A percentile compares a stretch with the other conserved stretches of the same genome.
Conservation (phyloP, 305 asterid species). For the Euphrasia arctica region DNA sequence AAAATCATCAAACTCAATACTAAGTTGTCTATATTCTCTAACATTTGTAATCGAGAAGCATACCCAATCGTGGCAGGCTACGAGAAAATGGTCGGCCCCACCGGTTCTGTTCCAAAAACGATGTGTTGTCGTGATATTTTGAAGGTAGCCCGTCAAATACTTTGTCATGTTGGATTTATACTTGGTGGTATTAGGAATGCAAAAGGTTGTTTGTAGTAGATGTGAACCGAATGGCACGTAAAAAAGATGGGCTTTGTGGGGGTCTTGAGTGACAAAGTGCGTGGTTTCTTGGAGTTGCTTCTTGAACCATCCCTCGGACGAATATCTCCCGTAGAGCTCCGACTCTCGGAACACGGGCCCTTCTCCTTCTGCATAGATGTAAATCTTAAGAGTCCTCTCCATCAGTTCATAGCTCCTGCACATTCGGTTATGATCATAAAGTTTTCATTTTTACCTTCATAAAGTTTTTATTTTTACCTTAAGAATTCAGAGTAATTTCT, state of each 20-base stretch:
- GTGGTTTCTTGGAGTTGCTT: conserved; percentile 45
- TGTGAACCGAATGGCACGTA: conserved; percentile 74
- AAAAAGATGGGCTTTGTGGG: conserved; percentile 57
- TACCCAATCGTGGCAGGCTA: conserved; percentile 92
- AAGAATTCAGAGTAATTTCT: conserved; percentile 35
- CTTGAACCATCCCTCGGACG: too few species aligned
- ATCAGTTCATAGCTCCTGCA: conserved; percentile 73
- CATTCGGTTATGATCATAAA: neutral
- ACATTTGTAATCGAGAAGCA: neutral
- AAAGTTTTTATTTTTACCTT: conserved; percentile 6
- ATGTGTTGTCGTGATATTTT: conserved; percentile 41
- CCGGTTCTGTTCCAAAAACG: conserved; percentile 59
- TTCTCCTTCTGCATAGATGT: conserved; percentile 5
- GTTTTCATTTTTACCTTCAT: neutral
- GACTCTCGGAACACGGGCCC: too few species aligned
- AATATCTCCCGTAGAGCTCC: too few species aligned
- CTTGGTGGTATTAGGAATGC: conserved; percentile 49
- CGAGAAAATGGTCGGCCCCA: conserved; percentile 76
- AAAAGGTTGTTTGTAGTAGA: conserved; percentile 39
- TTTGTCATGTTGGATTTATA: conserved; percentile 40
- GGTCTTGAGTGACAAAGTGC: conserved; percentile 44
- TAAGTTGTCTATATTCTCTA: too few species aligned
- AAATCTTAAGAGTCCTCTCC: conserved; percentile 62
- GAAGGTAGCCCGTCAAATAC: conserved; percentile 44
- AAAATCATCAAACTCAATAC: too few species aligned